Conservation (phyloP, 1,284 basidiomycete genomes). For the Pseudozyma pruni region DNA sequence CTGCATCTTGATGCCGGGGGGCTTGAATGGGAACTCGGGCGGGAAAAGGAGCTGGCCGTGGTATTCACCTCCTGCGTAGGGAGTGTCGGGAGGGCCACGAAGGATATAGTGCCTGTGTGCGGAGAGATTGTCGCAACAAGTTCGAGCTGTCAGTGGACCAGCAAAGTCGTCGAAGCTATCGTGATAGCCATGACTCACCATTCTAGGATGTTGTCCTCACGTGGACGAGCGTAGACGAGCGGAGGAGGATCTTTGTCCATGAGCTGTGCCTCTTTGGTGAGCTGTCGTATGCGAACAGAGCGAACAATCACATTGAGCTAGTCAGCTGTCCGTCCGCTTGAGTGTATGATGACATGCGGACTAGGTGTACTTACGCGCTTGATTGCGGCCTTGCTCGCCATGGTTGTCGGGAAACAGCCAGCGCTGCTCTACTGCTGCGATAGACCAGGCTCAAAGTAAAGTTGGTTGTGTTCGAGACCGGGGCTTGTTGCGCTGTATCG, state of each 20-base stretch:
- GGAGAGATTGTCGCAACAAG: neutral
- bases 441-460: too few relatives aligned
- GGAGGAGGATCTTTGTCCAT: constrained; percentile 95
- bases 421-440: too few relatives aligned
- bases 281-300: constrained; percentile 70
- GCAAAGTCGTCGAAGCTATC: neutral
- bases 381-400: constrained; percentile 51
- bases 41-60: constrained; percentile 75
- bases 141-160: neutral
- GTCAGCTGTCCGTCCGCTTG: neutral
- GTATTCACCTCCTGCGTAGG: constrained; percentile 91
- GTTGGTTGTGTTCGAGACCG: too few relatives aligned
- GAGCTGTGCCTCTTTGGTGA: constrained; percentile 86
- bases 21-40: constrained; percentile 75
- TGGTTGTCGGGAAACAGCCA: constrained; percentile 2
- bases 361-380: constrained; percentile 29
- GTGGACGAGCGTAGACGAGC: constrained; percentile 90
- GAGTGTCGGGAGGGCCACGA: constrained; percentile 91
- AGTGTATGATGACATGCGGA: neutral
- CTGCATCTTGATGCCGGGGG: constrained; percentile 94
- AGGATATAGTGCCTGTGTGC: constrained; percentile 69
- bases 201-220: constrained; percentile 90
- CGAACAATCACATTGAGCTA: neutral
- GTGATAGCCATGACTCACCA: constrained; percentile 47
- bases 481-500: too few relatives aligned